A percentile compares a stretch with the other conserved stretches of the same genome.
These are phyloP conservation scores for Colletotrichum sp. DNA, from an alignment of 2,329 filamentous ascomycete species.

Conservation along the genomic window DNA sequence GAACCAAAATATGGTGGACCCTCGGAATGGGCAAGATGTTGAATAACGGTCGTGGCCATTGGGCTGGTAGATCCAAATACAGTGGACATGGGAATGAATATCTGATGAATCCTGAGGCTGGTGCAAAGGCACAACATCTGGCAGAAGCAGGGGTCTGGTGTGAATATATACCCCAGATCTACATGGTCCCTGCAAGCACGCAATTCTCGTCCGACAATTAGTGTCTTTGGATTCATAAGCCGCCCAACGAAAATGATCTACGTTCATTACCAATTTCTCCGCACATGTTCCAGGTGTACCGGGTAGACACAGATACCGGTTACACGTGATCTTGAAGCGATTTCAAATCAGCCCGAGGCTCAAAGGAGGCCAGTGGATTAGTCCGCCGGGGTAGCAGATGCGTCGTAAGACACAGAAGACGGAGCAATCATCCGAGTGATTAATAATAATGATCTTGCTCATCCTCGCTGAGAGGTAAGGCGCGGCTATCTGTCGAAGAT, in stretches of 20 bases:
- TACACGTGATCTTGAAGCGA: not conserved
- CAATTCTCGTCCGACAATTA: constrained; percentile 21
- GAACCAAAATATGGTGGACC: not conserved
- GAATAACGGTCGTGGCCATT: constrained; percentile 19
- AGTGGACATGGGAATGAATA: not conserved
- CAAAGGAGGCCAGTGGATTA: not conserved
- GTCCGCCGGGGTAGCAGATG: not conserved
- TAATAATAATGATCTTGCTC: not conserved
- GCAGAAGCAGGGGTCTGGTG: not conserved
- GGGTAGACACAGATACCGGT: not conserved
- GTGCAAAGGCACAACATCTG: not conserved
- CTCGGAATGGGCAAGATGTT: not conserved
- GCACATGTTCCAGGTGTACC: not conserved
- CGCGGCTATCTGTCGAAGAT: not conserved
- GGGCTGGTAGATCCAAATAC: not conserved
- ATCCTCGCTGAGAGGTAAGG: not conserved
- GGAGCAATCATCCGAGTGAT: not conserved
- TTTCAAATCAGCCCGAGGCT: not conserved
- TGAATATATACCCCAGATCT: not conserved
- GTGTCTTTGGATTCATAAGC: constrained; percentile 28
- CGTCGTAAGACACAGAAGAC: not conserved
- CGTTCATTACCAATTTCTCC: not conserved
- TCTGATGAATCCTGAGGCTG: not conserved
- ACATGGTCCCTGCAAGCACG: constrained; percentile 26
- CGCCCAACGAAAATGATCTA: not conserved